These are phyloP conservation scores for Aspergillus cavernicola DNA, from an alignment of 495 filamentous ascomycete species.

Conservation along the genomic window DNA sequence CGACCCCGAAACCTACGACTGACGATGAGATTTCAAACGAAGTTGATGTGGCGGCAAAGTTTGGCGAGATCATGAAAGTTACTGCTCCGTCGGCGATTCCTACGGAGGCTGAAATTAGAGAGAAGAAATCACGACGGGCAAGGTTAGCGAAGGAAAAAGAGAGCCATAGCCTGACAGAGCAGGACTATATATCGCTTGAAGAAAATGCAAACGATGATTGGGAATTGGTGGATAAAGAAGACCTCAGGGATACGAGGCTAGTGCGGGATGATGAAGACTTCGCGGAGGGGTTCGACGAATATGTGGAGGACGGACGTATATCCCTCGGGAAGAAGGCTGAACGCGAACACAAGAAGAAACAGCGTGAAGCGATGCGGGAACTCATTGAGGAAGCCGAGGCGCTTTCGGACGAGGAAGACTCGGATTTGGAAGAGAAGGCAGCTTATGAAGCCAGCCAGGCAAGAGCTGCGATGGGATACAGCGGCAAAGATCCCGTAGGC, in stretches of 20 bases:
- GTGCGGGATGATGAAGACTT: conserved; percentile 87
- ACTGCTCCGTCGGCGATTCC: conserved; percentile 55
- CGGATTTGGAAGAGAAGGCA: conserved; percentile 71
- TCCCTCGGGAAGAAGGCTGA: conserved; percentile 77
- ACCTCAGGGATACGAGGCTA: conserved; percentile 65
- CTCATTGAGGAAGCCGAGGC: conserved; percentile 78
- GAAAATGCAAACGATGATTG: conserved; percentile 51
- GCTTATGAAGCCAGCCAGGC: conserved; percentile 91
- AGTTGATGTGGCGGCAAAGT: conserved; percentile 66
- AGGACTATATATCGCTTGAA: conserved; percentile 77
- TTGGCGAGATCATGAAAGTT: conserved; percentile 47
- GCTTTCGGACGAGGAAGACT: conserved; percentile 63
- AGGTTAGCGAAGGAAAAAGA: conserved; percentile 74
- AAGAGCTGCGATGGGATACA: conserved; percentile 70
- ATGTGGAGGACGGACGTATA: conserved; percentile 78
- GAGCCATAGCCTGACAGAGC: conserved; percentile 55
- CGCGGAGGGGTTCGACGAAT: conserved; percentile 93
- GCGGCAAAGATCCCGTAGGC: conserved; percentile 41
- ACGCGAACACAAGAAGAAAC: conserved; percentile 61
- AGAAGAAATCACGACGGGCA: conserved; percentile 85
- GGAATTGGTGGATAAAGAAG: conserved; percentile 39
- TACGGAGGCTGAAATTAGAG: conserved; percentile 81
- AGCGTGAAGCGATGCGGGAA: conserved; percentile 74
- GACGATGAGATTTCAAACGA: conserved; percentile 52
- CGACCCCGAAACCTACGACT: conserved; percentile 60